Evolutionary conservation across 2,329 filamentous ascomycete genomes (phyloP), one percentile per base, ranked within the genome.

Genomic region (Pseudocercospora pini-densiflorae): DNA sequence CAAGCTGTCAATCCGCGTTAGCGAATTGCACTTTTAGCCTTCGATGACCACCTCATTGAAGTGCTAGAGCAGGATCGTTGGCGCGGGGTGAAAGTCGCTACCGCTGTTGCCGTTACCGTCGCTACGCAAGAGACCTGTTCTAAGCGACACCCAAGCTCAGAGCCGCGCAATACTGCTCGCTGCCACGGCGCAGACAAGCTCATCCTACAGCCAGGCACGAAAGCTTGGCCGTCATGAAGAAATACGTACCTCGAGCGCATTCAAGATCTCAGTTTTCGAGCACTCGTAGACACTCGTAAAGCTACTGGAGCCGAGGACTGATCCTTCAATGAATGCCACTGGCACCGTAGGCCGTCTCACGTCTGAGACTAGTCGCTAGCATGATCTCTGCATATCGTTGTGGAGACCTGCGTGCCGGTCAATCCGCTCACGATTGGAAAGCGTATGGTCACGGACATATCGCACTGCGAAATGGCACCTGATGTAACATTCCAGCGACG

Each of bases 171-270:
- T 4, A 12, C 27, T 29, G 23, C 51, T 55, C n/a, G 23, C 23
- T 31, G 27, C 51, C 27, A 55, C 27, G 51, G 51, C 51, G 51
- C 51, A 55, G 23, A 55, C 51, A 55, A 55, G 51, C 51, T 29
- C 27, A 55, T 27, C 19, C 24, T 27, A 51, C 14, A 27, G 10
- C 24, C 47, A 55, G 51, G 51, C 16, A 55, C 51, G 2, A 31
- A 55, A 55, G 51, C 51, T 43, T 58, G 29, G 19, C 55, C 31
- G n/a, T 14, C 19, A 40, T 40, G 29, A 58, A 43, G 55, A n/a
- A 43, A 36, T 12, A 58, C n/a, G 55, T 58, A 36, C 31, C 16
- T 29, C 27, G 1, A 27, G 1, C 14, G 4, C 5, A 9, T 14
- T 9, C 47, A 14, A 51, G 24, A 16, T 51, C 2, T 23, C 47